phyloP scores from a whole-genome alignment of 1,139 yeast species.

The Kodamaea derodonti region DNA sequence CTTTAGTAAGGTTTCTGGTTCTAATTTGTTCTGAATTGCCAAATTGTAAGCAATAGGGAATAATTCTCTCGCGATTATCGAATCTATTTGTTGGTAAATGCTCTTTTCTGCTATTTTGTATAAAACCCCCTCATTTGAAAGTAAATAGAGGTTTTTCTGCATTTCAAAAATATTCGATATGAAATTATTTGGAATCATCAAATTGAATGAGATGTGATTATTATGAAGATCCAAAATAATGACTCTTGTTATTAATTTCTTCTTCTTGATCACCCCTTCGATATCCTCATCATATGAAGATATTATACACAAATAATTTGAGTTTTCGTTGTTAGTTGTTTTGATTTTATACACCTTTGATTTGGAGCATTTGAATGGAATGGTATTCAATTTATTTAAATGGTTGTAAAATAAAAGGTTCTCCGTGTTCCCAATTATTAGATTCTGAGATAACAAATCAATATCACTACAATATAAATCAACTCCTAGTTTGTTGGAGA shows the following conservation, averaged over 20 bases:
- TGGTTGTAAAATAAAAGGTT: slow-evolving; percentile 53
- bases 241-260: slow-evolving; percentile 40
- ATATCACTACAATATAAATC: slow-evolving; percentile 64
- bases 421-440: slow-evolving; percentile 54
- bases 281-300: slow-evolving; percentile 39
- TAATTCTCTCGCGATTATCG: slow-evolving; percentile 65
- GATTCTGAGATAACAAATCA: slow-evolving; percentile 31
- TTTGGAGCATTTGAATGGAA: slow-evolving; percentile 60
- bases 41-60: slow-evolving; percentile 71
- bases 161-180: slow-evolving; percentile 49
- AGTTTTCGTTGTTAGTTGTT: slow-evolving; percentile 15
- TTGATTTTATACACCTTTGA: slow-evolving; percentile 43
- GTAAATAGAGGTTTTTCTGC: slow-evolving; percentile 53
- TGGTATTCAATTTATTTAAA: slow-evolving; percentile 51
- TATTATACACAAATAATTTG: slow-evolving; percentile 52
- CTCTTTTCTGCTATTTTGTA: slow-evolving; percentile 67
- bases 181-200: slow-evolving; percentile 62
- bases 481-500: slow-evolving; percentile 66
- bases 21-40: slow-evolving; percentile 48
- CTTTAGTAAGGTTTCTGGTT: slow-evolving; percentile 35
- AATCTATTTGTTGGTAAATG: slow-evolving; percentile 62
- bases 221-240: slow-evolving; percentile 65
- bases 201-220: slow-evolving; percentile 67
- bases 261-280: slow-evolving; percentile 4
- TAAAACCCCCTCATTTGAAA: slow-evolving; percentile 74